Conservation (phyloP, 164 flowering plant species). For the Vitis amurensis region DNA sequence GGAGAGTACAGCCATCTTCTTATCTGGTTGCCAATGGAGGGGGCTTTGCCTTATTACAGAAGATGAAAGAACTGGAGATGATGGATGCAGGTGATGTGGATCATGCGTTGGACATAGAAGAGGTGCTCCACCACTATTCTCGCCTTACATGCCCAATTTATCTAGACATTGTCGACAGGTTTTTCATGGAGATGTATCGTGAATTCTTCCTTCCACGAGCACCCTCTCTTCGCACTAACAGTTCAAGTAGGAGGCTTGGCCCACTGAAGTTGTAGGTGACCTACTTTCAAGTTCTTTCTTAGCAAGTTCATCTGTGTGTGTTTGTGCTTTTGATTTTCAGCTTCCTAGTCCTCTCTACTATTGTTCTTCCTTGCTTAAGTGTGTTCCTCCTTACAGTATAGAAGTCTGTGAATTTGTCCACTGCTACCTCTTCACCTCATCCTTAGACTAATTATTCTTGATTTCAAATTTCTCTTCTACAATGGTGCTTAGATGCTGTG, state of each 20-base stretch:
- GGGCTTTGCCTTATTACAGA: constrained; percentile 30
- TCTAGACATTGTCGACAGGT: constrained; percentile 68
- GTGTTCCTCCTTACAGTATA: neutral
- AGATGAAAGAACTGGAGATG: constrained; percentile 69
- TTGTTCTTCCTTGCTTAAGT: neutral
- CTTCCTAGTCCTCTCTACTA: neutral
- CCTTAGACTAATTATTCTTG: too few relatives aligned
- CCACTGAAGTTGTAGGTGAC: constrained; percentile 25
- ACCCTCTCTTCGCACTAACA: constrained; percentile 12
- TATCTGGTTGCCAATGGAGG: constrained; percentile 9
- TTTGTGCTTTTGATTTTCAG: neutral
- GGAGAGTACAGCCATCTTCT: neutral
- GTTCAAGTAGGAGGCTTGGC: constrained; percentile 25
- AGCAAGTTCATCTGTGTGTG: constrained; percentile 2
- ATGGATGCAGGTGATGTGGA: constrained; percentile 58
- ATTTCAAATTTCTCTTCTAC: neutral
- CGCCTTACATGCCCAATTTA: constrained; percentile 73
- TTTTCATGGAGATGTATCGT: constrained; percentile 57
- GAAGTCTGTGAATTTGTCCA: too few relatives aligned
- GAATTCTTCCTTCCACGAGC: constrained; percentile 35
- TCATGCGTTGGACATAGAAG: constrained; percentile 68
- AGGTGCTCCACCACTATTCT: constrained; percentile 77
- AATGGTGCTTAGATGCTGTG: neutral
- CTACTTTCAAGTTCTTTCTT: neutral
- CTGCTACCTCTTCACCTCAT: too few relatives aligned